Percentiles rank a stretch among this genome's conserved stretches.
Evolutionary conservation across 2,329 filamentous ascomycete species (phyloP).

Genomic region (Aspergillus texensis): DNA sequence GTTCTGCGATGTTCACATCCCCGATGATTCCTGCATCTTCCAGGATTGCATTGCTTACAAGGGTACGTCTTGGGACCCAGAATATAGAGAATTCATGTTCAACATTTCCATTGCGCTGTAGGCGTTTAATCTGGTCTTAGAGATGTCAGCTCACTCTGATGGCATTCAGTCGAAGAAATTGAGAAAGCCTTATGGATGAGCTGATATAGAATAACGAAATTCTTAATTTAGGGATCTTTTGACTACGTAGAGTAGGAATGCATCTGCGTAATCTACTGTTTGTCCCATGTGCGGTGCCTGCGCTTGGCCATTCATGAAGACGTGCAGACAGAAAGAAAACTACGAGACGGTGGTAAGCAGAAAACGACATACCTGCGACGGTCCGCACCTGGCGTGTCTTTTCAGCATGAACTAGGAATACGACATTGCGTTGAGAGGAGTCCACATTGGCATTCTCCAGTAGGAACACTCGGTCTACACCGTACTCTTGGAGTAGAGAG

Average conservation of each 20-base stretch:
- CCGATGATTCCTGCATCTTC: conserved; percentile 93
- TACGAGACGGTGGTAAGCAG: conserved; percentile 7
- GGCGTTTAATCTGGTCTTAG: conserved; percentile 83
- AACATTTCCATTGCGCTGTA: conserved; percentile 83
- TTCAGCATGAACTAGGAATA: conserved; percentile 91
- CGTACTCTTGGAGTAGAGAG: conserved; percentile 92
- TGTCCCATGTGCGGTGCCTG: conserved; percentile 44
- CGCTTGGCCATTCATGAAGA: background rate
- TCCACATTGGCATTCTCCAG: conserved; percentile 95
- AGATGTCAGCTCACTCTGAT: conserved; percentile 63
- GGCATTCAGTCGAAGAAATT: conserved; percentile 47
- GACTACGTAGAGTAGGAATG: conserved; percentile 56
- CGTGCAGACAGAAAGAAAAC: conserved; percentile 5
- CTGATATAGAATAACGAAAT: conserved; percentile 24
- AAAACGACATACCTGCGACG: conserved; percentile 75
- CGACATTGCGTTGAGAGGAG: conserved; percentile 88
- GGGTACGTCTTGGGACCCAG: conserved; percentile 89
- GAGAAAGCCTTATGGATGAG: conserved; percentile 48
- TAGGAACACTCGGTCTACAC: conserved; percentile 96
- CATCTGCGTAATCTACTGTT: conserved; percentile 62
- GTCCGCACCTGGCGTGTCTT: conserved; percentile 79
- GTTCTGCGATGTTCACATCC: conserved; percentile 84
- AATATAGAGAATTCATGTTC: conserved; percentile 97
- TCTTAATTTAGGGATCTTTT: conserved; percentile 55
- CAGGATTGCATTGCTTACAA: conserved; percentile 86